A percentile compares a stretch with the other conserved stretches of the same genome.
Conservation (phyloP, 352 stramenopile species). For the Sclerospora graminicola region DNA sequence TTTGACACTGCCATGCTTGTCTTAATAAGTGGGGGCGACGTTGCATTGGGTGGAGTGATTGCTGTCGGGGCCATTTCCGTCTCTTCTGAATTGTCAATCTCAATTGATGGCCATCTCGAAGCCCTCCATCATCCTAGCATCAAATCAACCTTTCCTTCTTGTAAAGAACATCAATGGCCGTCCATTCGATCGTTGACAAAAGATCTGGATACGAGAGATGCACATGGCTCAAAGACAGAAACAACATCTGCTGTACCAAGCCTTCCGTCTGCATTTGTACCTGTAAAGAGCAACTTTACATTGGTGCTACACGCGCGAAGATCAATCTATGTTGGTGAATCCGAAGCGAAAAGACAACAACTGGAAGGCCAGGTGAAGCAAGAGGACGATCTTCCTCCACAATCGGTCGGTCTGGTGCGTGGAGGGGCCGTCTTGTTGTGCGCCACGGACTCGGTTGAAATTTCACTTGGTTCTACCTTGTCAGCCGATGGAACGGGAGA, state of each 20-base stretch:
- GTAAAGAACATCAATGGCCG: constrained; percentile 31
- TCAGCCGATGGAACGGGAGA: constrained; percentile 53
- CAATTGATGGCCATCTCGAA: constrained; percentile 35
- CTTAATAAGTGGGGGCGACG: constrained; percentile 39
- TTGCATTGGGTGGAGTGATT: constrained; percentile 40
- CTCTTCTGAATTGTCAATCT: constrained; percentile 38
- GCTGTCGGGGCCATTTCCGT: constrained; percentile 39
- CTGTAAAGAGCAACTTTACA: constrained; percentile 44
- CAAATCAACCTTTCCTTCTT: constrained; percentile 36
- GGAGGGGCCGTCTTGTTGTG: constrained; percentile 57
- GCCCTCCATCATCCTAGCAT: constrained; percentile 28
- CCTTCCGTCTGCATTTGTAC: constrained; percentile 14
- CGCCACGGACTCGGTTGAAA: constrained; percentile 32
- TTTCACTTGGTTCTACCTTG: constrained; percentile 32
- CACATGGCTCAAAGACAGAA: constrained; percentile 1
- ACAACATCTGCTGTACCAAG: constrained; percentile 6
- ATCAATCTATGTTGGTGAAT: constrained; percentile 44
- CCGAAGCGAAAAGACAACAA: constrained; percentile 16
- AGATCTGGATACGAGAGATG: constrained; percentile 5
- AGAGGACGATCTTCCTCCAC: constrained; percentile 9
- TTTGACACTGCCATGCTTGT: constrained; percentile 28
- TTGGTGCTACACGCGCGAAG: constrained; percentile 35
- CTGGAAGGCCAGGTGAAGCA: constrained; percentile 14
- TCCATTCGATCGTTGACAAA: constrained; percentile 9
- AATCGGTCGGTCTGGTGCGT: constrained; percentile 22